Base-by-base conservation (phyloP, 164 flowering plant genomes). In the Berberis thunbergii region DNA sequence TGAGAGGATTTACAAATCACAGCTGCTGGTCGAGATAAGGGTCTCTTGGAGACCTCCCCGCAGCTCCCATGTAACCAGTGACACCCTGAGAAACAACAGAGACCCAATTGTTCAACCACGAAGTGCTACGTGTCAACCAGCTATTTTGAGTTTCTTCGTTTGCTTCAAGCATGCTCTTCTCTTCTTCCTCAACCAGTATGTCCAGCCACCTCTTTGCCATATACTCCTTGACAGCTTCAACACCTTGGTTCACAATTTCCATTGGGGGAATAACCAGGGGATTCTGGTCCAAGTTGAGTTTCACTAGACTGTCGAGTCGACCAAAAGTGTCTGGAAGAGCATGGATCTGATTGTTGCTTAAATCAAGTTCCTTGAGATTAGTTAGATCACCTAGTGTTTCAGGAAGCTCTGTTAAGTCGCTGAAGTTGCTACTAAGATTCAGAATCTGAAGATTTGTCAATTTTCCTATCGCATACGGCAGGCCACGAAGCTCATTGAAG, bases 401-500 rank as follows among this genome's bases (percentile, higher is more conserved):
- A 5, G 99, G 99, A 57, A 94, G 91, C 70, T 90, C 91, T 7
- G 61, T 78, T 66, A 93, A 61, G 66, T 93, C 98, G 62, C 73
- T 88, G 75, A 93, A 93, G 73, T 93, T 93, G 50, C 87, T 84
- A 76, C 94, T 76, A 54, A 93, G 75, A 71, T 93, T 84, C 38
- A 94, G 81, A 49, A 67, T 70, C 74, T 89, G 88, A 13, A 94
- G 96, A 71, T 79, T 84, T 26, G 78, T 76, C 73, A 94, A 69
- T 56, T 64, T 81, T 61, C 96, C 99, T 66, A 94, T 73, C 1
- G 93, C 70, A 59, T 49, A 58, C 8, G 99, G 99, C 66, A 91
- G 89, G 49, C 88, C 87, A 42, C 59, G 80, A n/a, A 94, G 93
- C 79, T 91, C 95, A 68, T 94, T 91, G 81, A 94, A 94, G 77